Conservation (phyloP, 169 alveolate genomes). For the Plasmodium sp. region DNA sequence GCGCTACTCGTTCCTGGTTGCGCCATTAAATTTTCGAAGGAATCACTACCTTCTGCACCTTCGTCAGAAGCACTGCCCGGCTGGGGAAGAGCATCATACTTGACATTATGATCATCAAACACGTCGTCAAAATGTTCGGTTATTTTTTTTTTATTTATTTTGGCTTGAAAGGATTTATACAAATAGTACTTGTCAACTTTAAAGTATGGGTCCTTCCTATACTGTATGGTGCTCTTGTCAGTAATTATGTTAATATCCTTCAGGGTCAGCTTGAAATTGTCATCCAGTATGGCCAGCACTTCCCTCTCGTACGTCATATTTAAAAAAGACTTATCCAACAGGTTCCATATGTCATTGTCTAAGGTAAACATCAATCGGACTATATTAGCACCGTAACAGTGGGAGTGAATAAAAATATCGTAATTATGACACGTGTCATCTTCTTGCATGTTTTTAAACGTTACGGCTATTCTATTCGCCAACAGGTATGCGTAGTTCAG, state of each 20-base stretch:
- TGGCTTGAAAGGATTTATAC: slow-evolving; percentile 5
- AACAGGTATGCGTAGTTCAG: slow-evolving; percentile 29
- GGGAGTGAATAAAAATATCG: slow-evolving; percentile 30
- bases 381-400: slow-evolving; percentile 69
- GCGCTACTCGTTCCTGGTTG: not conserved
- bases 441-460: slow-evolving; percentile 7
- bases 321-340: not conserved
- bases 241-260: slow-evolving; percentile 25
- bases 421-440: slow-evolving; percentile 57
- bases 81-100: not conserved
- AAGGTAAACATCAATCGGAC: slow-evolving; percentile 23
- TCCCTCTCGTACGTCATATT: slow-evolving; percentile 7
- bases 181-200: slow-evolving; percentile 5
- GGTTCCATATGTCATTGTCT: slow-evolving; percentile 25
- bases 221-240: slow-evolving; percentile 21
- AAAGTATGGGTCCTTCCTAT: slow-evolving; percentile 45
- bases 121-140: slow-evolving; percentile 38
- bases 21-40: not conserved
- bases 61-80: not conserved
- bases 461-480: slow-evolving; percentile 18
- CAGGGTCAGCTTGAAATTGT: slow-evolving; percentile 44
- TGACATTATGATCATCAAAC: slow-evolving; percentile 20
- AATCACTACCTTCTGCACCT: not conserved
- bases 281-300: slow-evolving; percentile 19
- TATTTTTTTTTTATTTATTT: not conserved